Evolutionary conservation across 495 filamentous ascomycete genomes (phyloP).

Genomic region (Pyronema omphalodes): DNA sequence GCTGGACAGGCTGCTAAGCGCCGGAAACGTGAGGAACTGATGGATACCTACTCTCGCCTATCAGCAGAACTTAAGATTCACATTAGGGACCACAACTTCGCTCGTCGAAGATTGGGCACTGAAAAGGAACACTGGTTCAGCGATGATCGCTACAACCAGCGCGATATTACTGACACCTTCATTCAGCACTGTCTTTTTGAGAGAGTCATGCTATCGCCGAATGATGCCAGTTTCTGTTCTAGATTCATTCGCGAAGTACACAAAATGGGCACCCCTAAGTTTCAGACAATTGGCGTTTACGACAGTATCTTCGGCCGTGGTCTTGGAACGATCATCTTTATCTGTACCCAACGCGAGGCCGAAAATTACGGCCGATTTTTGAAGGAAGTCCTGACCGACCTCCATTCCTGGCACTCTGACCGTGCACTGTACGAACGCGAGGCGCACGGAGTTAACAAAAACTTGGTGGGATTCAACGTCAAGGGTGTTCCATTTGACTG

Average conservation of each 20-base stretch:
- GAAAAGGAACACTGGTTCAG: slow-evolving; percentile 72
- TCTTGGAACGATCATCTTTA: slow-evolving; percentile 62
- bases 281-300: slow-evolving; percentile 68
- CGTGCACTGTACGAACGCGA: slow-evolving; percentile 60
- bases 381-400: slow-evolving; percentile 55
- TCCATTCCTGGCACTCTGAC: slow-evolving; percentile 68
- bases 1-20: slow-evolving; percentile 45
- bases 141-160: slow-evolving; percentile 38
- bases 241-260: slow-evolving; percentile 74
- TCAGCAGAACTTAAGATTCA: slow-evolving; percentile 50
- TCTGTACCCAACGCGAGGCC: slow-evolving; percentile 73
- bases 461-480: slow-evolving; percentile 42
- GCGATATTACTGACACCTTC: slow-evolving; percentile 51
- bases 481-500: slow-evolving; percentile 39
- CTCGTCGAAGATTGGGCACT: slow-evolving; percentile 43
- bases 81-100: slow-evolving; percentile 43
- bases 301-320: slow-evolving; percentile 66
- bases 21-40: slow-evolving; percentile 39
- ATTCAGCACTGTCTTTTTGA: slow-evolving; percentile 84
- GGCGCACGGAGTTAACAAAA: slow-evolving; percentile 44
- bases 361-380: slow-evolving; percentile 82
- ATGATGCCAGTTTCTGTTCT: slow-evolving; percentile 75
- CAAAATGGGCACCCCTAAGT: slow-evolving; percentile 59
- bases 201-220: slow-evolving; percentile 59
- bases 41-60: slow-evolving; percentile 42